These are phyloP conservation scores for Baorangia bicolor DNA, from an alignment of 768 basidiomycete genomes.

Conservation along the genomic window DNA sequence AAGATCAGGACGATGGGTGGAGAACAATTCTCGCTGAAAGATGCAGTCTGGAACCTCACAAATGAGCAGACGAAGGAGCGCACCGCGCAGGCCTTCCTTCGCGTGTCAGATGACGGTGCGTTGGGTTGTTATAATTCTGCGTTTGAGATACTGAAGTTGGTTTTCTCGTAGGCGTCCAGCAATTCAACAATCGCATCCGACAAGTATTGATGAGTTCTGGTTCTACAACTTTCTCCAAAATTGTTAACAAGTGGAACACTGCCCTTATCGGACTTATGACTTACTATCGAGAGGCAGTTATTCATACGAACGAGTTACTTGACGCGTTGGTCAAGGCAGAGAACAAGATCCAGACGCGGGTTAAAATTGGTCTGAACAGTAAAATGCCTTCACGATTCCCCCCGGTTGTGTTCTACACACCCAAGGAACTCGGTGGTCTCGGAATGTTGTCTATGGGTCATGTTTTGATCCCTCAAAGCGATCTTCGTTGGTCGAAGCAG, in stretches of 20 bases:
- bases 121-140: background rate
- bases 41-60: constrained; percentile 95
- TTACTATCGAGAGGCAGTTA: constrained; percentile 96
- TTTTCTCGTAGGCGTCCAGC: constrained; percentile 67
- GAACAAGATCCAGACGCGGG: constrained; percentile 99
- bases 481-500: constrained; percentile 97
- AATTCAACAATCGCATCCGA: constrained; percentile 96
- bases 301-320: constrained; percentile 94
- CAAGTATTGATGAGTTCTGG: constrained; percentile 99
- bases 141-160: background rate
- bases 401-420: constrained; percentile 93
- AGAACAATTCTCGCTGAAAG: constrained; percentile 95
- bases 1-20: constrained; percentile 95
- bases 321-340: constrained; percentile 97
- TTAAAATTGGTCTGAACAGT: constrained; percentile 98
- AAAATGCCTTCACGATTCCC: constrained; percentile 99
- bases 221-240: constrained; percentile 98
- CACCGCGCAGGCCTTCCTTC: constrained; percentile 96
- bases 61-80: constrained; percentile 98
- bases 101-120: constrained; percentile 91
- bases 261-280: constrained; percentile 96
- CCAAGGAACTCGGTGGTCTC: constrained; percentile 96
- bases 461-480: constrained; percentile 96
- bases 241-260: constrained; percentile 98
- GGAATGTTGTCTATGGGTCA: constrained; percentile 99